A percentile compares a stretch with the other conserved stretches of the same genome.
Conservation (phyloP, 1,139 yeast genomes). For the Hyphopichia fennica region DNA sequence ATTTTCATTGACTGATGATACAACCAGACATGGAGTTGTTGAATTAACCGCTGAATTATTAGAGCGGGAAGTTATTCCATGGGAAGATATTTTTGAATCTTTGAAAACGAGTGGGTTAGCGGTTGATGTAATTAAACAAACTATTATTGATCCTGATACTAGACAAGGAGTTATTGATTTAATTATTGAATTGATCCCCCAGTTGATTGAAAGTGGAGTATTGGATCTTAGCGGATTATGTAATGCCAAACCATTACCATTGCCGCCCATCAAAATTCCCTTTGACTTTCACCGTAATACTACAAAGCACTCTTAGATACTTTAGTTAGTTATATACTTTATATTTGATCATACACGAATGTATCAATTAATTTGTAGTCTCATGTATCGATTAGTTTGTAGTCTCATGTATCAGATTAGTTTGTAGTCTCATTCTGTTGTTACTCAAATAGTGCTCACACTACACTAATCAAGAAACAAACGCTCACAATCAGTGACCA, state of each 20-base stretch:
- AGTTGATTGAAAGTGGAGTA: conserved; percentile 12
- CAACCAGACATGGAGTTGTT: conserved; percentile 24
- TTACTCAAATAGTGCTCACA: no score
- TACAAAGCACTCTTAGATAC: no score
- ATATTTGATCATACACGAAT: no score
- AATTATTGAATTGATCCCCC: conserved; percentile 27
- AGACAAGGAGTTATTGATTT: conserved; percentile 29
- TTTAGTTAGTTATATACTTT: no score
- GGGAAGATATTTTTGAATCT: conserved; percentile 31
- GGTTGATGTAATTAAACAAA: conserved; percentile 23
- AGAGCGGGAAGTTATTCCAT: conserved; percentile 33
- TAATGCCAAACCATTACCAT: no score
- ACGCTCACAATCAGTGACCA: no score
- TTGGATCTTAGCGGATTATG: neutral
- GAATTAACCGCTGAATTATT: conserved; percentile 27
- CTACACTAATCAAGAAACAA: no score
- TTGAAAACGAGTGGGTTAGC: conserved; percentile 34
- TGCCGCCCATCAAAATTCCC: neutral
- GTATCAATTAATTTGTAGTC: no score
- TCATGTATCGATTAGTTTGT: no score
- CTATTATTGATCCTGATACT: conserved; percentile 30
- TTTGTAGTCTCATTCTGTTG: no score
- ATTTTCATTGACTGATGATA: conserved; percentile 31
- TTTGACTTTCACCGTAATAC: neutral
- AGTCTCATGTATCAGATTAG: no score